Conservation (phyloP, 2,329 filamentous ascomycete genomes). For the Diaporthe sp. region DNA sequence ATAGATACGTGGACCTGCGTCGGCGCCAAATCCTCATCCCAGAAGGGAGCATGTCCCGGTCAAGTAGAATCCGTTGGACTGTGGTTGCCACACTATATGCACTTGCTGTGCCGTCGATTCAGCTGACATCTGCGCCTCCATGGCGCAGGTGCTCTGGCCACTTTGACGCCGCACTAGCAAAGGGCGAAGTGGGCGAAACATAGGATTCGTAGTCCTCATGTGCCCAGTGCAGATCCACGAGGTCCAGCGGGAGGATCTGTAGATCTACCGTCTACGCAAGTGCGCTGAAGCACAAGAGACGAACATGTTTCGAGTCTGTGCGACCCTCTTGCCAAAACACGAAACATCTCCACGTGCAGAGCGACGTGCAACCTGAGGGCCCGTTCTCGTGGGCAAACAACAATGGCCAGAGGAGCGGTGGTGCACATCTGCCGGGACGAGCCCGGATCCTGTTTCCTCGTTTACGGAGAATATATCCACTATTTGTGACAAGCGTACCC, state of each 20-base stretch:
- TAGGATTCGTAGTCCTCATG: background rate
- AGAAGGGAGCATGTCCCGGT: background rate
- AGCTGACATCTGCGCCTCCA: conserved; percentile 8
- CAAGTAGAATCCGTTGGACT: background rate
- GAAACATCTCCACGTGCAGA: conserved; percentile 28
- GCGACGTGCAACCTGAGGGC: background rate
- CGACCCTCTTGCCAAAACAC: background rate
- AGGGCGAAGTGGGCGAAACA: background rate
- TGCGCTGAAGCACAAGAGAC: background rate
- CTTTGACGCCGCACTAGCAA: background rate
- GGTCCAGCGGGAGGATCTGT: background rate
- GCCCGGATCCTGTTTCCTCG: background rate
- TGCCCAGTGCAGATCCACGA: background rate
- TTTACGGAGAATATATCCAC: conserved; percentile 17
- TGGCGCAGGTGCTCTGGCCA: conserved; percentile 1
- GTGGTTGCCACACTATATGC: conserved; percentile 20
- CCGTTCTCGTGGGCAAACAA: background rate
- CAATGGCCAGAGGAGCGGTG: background rate
- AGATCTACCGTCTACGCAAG: background rate
- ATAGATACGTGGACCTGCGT: background rate
- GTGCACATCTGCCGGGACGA: background rate
- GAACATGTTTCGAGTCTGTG: conserved; percentile 29
- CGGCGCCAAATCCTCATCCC: background rate
- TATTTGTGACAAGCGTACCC: conserved; percentile 14
- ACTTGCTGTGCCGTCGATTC: background rate